phyloP scores from a whole-genome alignment of 1,139 yeast genomes.

The Hemisphaericaspora xylanilytica region DNA sequence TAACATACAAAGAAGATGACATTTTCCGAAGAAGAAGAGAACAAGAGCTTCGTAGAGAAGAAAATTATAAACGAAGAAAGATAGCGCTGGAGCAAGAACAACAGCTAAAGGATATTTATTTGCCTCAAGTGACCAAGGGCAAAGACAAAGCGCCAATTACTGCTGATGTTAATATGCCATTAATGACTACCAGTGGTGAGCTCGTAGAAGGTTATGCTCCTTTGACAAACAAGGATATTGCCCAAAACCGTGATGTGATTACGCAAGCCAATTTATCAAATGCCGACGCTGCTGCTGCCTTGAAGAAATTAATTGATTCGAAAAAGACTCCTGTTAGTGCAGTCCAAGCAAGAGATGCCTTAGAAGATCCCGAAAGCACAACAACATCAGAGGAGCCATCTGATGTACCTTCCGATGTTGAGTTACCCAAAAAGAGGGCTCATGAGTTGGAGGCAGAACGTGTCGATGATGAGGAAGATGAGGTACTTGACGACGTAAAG shows the following conservation, averaged over 20 bases:
- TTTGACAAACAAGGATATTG: conserved; percentile 71
- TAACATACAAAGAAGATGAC: conserved; percentile 76
- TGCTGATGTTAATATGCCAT: conserved; percentile 73
- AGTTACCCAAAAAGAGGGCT: conserved; percentile 16
- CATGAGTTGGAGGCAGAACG: neutral
- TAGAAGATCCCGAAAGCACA: conserved; percentile 10
- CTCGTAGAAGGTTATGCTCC: conserved; percentile 61
- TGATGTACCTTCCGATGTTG: conserved; percentile 26
- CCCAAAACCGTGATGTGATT: conserved; percentile 61
- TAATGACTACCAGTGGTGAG: conserved; percentile 70
- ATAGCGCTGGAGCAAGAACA: conserved; percentile 42
- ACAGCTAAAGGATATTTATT: conserved; percentile 32
- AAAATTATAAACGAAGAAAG: conserved; percentile 60
- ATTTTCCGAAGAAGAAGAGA: conserved; percentile 71
- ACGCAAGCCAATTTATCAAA: conserved; percentile 77
- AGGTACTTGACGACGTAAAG: conserved; percentile 56
- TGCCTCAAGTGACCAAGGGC: conserved; percentile 51
- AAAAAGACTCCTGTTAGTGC: conserved; percentile 31
- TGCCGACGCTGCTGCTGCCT: conserved; percentile 63
- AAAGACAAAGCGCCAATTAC: conserved; percentile 74
- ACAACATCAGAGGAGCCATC: conserved; percentile 14
- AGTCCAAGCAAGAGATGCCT: conserved; percentile 27
- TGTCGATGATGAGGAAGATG: conserved; percentile 11
- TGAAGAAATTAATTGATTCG: conserved; percentile 46
- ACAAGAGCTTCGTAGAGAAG: conserved; percentile 64